These are phyloP conservation scores for Aspergillus neoniger DNA, from an alignment of 2,329 filamentous ascomycete species.

Conservation along the genomic window DNA sequence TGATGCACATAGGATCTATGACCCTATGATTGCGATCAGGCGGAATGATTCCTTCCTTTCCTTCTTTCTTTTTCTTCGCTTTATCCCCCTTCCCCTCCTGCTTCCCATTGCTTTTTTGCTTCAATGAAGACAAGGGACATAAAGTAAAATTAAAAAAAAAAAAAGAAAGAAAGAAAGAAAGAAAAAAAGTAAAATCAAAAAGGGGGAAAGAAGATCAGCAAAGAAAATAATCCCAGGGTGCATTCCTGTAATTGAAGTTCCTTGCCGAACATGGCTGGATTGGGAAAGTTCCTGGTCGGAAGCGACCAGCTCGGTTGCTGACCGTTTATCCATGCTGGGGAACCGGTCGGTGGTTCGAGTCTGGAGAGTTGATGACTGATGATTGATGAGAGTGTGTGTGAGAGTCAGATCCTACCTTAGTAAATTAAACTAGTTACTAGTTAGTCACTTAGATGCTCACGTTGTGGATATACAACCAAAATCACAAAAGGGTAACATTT, in stretches of 20 bases:
- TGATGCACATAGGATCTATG: conserved; percentile 1
- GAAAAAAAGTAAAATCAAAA: background rate
- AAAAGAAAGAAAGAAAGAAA: no score
- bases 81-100: background rate
- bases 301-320: background rate
- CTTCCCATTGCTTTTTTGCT: background rate
- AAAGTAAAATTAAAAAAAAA: no score
- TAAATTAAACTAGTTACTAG: no score
- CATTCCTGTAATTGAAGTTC: conserved; percentile 5
- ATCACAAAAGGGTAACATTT: background rate
- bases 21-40: conserved; percentile 7
- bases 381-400: background rate
- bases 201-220: background rate
- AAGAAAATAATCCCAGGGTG: background rate
- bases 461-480: background rate
- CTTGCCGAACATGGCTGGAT: conserved; percentile 3
- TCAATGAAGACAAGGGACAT: background rate
- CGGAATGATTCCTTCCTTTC: conserved; percentile 4
- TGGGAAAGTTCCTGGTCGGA: conserved; percentile 3
- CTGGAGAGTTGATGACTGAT: background rate
- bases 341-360: background rate
- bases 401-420: background rate
- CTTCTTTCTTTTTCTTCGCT: background rate
- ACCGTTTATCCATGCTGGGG: background rate
- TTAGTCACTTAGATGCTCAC: background rate